Conservation (phyloP, 306 rosid species). For the Quercus engelmannii region DNA sequence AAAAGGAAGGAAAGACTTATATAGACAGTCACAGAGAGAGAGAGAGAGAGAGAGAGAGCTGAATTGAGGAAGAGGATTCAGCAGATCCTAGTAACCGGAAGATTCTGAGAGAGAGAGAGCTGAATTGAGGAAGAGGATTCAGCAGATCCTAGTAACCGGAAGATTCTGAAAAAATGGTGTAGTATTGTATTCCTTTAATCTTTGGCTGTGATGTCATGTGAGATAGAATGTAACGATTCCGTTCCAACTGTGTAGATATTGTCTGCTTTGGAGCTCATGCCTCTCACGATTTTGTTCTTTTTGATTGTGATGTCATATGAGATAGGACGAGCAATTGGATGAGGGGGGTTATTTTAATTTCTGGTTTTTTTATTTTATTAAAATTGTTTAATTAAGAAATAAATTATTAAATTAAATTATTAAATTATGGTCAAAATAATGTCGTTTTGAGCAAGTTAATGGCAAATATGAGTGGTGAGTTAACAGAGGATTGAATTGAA, state of each 20-base stretch:
- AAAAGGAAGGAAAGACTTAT: background rate
- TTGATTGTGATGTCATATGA: too few species aligned
- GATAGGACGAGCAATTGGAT: rapidly evolving
- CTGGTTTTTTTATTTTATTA: too few species aligned
- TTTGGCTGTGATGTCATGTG: background rate
- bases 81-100: background rate
- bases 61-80: background rate
- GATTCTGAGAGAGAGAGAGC: background rate
- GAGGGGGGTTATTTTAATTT: too few species aligned
- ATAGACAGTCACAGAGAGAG: background rate
- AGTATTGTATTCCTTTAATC: background rate
- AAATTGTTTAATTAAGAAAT: too few species aligned
- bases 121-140: background rate
- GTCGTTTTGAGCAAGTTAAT: too few species aligned
- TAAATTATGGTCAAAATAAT: too few species aligned
- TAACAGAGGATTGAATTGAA: too few species aligned
- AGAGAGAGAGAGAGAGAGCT: background rate
- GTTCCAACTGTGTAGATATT: rapidly evolving
- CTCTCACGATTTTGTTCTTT: rapidly evolving
- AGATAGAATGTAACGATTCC: too few species aligned
- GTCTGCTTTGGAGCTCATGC: too few species aligned
- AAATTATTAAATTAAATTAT: too few species aligned
- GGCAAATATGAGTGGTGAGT: too few species aligned
- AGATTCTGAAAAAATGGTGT: background rate
- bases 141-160: background rate